Evolutionary conservation across 2,329 filamentous ascomycete genomes (phyloP).

Genomic region (Claviceps purpurea): DNA sequence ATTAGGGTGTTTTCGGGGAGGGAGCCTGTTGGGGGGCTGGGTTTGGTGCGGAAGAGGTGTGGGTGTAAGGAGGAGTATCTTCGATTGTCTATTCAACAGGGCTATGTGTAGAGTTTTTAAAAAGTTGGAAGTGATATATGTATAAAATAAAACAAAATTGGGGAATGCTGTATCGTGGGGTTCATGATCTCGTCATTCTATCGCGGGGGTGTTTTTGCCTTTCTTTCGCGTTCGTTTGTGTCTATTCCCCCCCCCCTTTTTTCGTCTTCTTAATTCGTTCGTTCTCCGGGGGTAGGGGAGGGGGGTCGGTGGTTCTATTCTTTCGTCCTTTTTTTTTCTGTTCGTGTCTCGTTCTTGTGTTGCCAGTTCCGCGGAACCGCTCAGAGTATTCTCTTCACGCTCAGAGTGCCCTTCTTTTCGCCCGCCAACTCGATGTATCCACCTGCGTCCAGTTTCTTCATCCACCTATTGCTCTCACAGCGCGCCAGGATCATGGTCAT

Average conservation of each 20-base stretch:
- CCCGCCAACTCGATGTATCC: slow-evolving; percentile 38
- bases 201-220: neutral
- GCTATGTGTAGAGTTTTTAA: neutral
- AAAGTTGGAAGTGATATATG: too few species aligned
- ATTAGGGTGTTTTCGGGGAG: neutral
- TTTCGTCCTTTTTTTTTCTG: neutral
- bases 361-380: too few species aligned
- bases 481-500: slow-evolving; percentile 66
- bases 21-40: neutral
- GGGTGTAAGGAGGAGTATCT: neutral
- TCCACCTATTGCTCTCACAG: slow-evolving; percentile 65
- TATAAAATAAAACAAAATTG: too few species aligned
- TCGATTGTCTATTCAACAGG: neutral
- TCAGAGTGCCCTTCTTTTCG: slow-evolving; percentile 31
- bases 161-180: neutral
- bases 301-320: too few species aligned
- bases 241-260: neutral
- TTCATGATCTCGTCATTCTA: neutral
- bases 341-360: neutral
- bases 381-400: slow-evolving; percentile 37
- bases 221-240: neutral
- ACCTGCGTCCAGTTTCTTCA: slow-evolving; percentile 52
- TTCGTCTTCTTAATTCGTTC: neutral
- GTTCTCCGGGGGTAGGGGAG: neutral
- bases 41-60: neutral